Evolutionary conservation across 805 yeast genomes (phyloP), one percentile per base, ranked within the genome.

Genomic region (Candida corydali): DNA sequence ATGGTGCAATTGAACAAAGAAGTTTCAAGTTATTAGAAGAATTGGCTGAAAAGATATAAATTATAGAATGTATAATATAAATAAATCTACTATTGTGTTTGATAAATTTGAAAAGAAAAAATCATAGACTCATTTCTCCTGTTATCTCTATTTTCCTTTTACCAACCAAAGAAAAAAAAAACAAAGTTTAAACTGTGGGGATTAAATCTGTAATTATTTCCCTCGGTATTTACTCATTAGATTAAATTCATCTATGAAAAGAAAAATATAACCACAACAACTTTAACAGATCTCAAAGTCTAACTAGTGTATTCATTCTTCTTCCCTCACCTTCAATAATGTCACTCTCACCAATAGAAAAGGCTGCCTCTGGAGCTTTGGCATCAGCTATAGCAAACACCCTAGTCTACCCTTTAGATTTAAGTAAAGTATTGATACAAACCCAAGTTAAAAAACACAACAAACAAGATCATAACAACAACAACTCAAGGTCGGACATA

Each of bases 1-100:
- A 85, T 57, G 98, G 98, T 38, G 82, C 95, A 26, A 84, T 93
- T 56, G 86, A 82, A 51, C 86, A 82, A 64, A 80, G 97, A 63
- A 80, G 83, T 61, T 86, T 73, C 63, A 79, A 76, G 52, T 64
- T 86, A 48, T 68, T 84, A 54, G 89, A 82, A 61, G 91, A 84
- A 54, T 69, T 85, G 49, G 87, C 87, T 29, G 76, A 80, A 43
- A 74, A 75, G 53, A 73, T 72, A 19, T 76, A 55, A 24, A 28
- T 22, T 4, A 20, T 24, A 24, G 24, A n/a, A 22, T 19, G 8
- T 23, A 12, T 32, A 17, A 28, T 6, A 15, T n/a, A 4, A 37
- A 49, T 22, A 32, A 37, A 1, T 24, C 46, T 3, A n/a, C 12
- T 3, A 37, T 34, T 2, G 29, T 46, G 11, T 35, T 39, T 7